Evolutionary conservation across 2,329 filamentous ascomycete species (phyloP).

Genomic region (Bipolaris bicolor): DNA sequence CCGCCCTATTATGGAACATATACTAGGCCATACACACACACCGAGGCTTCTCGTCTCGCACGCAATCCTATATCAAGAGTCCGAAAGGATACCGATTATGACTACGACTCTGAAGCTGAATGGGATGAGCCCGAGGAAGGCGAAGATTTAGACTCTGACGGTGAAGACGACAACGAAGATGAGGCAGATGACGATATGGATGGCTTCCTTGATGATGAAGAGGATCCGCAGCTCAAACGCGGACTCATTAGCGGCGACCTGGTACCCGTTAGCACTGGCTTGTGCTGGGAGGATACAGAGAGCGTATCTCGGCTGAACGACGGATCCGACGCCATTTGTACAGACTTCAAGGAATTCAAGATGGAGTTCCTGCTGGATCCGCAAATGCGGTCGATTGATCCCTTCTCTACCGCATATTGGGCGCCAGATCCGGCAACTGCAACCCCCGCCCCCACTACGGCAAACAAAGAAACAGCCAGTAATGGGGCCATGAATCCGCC

Average conservation of each 20-base stretch:
- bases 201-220: constrained; percentile 86
- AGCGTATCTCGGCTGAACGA: constrained; percentile 53
- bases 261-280: constrained; percentile 76
- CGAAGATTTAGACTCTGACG: constrained; percentile 69
- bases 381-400: constrained; percentile 71
- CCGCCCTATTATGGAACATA: constrained; percentile 75
- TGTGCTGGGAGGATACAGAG: constrained; percentile 76
- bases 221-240: constrained; percentile 63
- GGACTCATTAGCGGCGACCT: constrained; percentile 69
- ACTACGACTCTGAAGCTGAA: constrained; percentile 85
- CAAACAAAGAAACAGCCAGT: constrained; percentile 23
- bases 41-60: constrained; percentile 55
- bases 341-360: constrained; percentile 64
- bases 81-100: constrained; percentile 73
- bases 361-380: constrained; percentile 72
- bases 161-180: constrained; percentile 71
- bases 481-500: constrained; percentile 49
- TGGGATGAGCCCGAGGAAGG: constrained; percentile 79
- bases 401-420: constrained; percentile 87
- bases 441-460: constrained; percentile 9
- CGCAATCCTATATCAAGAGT: constrained; percentile 61
- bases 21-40: constrained; percentile 62
- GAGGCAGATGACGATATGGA: constrained; percentile 86
- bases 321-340: constrained; percentile 54
- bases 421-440: constrained; percentile 37